Evolutionary conservation across 768 basidiomycete species (phyloP).

Genomic region (Leccinellum luteum): DNA sequence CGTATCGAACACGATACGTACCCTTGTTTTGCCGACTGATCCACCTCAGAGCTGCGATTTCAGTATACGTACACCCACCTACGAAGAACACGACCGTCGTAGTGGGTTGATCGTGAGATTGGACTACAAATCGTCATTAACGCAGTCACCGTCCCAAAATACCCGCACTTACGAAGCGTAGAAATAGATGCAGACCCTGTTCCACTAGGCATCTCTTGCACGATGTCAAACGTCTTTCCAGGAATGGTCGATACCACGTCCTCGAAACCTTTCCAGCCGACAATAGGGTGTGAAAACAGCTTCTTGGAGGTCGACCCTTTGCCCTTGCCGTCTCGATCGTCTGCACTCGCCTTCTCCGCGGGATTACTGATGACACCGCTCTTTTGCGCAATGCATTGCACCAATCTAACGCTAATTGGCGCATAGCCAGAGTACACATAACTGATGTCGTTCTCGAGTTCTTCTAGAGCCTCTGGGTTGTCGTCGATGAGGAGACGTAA

Average conservation of each 20-base stretch:
- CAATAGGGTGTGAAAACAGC: constrained; percentile 85
- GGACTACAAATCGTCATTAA: constrained; percentile 32
- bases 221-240: constrained; percentile 82
- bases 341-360: constrained; percentile 47
- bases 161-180: constrained; percentile 34
- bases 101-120: constrained; percentile 56
- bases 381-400: constrained; percentile 93
- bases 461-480: constrained; percentile 67
- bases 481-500: constrained; percentile 93
- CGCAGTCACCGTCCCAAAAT: not conserved
- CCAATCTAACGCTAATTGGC: constrained; percentile 85
- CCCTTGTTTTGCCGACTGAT: constrained; percentile 84
- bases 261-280: constrained; percentile 98
- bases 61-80: constrained; percentile 96
- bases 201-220: constrained; percentile 41
- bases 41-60: constrained; percentile 94
- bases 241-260: constrained; percentile 81
- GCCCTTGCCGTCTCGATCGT: constrained; percentile 38
- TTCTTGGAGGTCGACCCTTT: constrained; percentile 43
- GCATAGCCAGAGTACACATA: constrained; percentile 98
- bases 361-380: constrained; percentile 85
- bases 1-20: constrained; percentile 25
- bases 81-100: constrained; percentile 96
- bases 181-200: constrained; percentile 28
- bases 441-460: constrained; percentile 90